Evolutionary conservation across 768 basidiomycete genomes (phyloP), one percentile per base, ranked within the genome.

Genomic region (Leucocoprinus leucothites): DNA sequence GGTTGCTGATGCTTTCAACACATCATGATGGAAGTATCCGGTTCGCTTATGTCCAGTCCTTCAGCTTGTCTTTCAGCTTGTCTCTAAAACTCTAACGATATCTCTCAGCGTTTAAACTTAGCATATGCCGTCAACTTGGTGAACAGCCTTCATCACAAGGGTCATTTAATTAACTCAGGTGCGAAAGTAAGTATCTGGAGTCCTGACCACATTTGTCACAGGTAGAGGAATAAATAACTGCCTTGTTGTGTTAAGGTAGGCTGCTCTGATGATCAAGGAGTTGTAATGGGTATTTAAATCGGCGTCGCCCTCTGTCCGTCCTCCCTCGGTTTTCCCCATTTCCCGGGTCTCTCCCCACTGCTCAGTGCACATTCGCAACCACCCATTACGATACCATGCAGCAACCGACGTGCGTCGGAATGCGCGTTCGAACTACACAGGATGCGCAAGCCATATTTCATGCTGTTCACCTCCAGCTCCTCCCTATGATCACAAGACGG

Each of bases 371-470:
- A 14, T 26, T 34, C 9, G 14, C n/a, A 13, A 14, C 14, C 14
- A 16, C 9, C 22, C 45, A 21, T 24, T 45, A 35, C 47, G 26
- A 56, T 55, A 59, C 44, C 11, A 85, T 86, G 81, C 88, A 89
- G 65, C 77, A 69, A 24, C 89, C 89, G 8, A 91, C 89, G 21
- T 86, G 84, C 70, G 76, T 75, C 22, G 74, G 72, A 51, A 75
- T 88, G 53, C 85, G 82, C 58, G 79, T 91, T 57, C 74, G 84
- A 61, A 79, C 81, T 22, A 77, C 85, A 21, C 67, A 74, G 13
- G 89, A 91, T 64, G 88, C 89, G 2, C 85, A 85, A 59, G 70
- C 82, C 59, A 82, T 91, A 65, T 89, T 91, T 68, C 86, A 89
- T 62, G 89, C 82, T 28, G 89, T 91, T 25, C 70, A 74, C 7